Conservation (phyloP, 495 filamentous ascomycete species). For the Penicillium silybi region DNA sequence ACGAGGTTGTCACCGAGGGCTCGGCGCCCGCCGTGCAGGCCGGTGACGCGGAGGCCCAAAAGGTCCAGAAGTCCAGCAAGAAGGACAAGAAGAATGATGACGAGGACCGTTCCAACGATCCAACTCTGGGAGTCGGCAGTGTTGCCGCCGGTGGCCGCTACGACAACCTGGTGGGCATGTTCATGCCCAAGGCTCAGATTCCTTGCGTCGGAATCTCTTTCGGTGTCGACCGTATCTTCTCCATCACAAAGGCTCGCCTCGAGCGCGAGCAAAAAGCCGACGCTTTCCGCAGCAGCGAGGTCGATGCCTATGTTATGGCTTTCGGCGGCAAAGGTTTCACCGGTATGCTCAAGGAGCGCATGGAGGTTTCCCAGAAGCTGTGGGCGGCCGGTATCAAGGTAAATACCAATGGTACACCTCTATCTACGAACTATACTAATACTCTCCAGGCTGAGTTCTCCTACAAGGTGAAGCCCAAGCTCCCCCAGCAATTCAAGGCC, state of each 20-base stretch:
- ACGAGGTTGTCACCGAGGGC: slow-evolving; percentile 83
- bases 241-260: slow-evolving; percentile 76
- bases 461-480: slow-evolving; percentile 75
- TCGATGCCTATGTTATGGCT: slow-evolving; percentile 88
- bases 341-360: slow-evolving; percentile 75
- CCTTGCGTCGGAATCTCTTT: slow-evolving; percentile 95
- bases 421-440: slow-evolving; percentile 6
- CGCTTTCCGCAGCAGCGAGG: slow-evolving; percentile 62
- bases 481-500: slow-evolving; percentile 73
- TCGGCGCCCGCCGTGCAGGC: slow-evolving; percentile 58
- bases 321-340: slow-evolving; percentile 86
- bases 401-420: slow-evolving; percentile 1
- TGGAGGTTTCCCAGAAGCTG: slow-evolving; percentile 64
- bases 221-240: slow-evolving; percentile 93
- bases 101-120: slow-evolving; percentile 79
- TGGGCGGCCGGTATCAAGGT: slow-evolving; percentile 81
- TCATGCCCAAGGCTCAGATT: slow-evolving; percentile 74
- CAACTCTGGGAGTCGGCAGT: slow-evolving; percentile 76
- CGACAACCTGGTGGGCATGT: slow-evolving; percentile 93
- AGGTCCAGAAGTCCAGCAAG: slow-evolving; percentile 52
- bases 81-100: slow-evolving; percentile 60
- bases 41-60: slow-evolving; percentile 43
- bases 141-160: slow-evolving; percentile 90
- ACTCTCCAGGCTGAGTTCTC: slow-evolving; percentile 62
- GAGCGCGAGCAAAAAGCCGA: slow-evolving; percentile 51